Conservation (phyloP, 179 eudicot genomes). For the Carnegiea gigantea region DNA sequence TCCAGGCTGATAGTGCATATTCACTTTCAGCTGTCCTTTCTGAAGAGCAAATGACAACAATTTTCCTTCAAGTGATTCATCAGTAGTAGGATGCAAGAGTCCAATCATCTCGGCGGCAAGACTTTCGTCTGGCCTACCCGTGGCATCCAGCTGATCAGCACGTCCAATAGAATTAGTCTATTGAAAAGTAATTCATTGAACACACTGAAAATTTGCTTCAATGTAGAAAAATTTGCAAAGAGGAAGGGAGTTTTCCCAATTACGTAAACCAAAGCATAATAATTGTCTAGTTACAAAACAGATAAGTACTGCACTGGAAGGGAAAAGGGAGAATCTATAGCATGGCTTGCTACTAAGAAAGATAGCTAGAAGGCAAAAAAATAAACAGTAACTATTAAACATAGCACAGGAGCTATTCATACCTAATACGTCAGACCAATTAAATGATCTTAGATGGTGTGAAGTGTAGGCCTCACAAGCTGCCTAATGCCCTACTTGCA, state of each 20-base stretch:
- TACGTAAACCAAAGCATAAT: neutral
- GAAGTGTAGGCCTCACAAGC: conserved; percentile 1
- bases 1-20: conserved; percentile 65
- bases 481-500: neutral
- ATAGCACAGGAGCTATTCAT: neutral
- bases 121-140: conserved; percentile 96
- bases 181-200: neutral
- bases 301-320: neutral
- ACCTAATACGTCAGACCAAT: neutral
- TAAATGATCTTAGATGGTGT: neutral
- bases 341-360: neutral
- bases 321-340: neutral
- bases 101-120: conserved; percentile 71
- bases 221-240: neutral
- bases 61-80: conserved; percentile 58
- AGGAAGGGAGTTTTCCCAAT: neutral
- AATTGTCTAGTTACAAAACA: neutral
- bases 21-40: conserved; percentile 88
- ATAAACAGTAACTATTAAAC: neutral
- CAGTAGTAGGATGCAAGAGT: conserved; percentile 51
- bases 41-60: conserved; percentile 79
- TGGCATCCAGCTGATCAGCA: conserved; percentile 79
- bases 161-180: conserved; percentile 16
- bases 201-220: neutral
- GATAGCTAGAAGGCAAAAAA: neutral